Percentiles rank a stretch among this genome's conserved stretches.
Conservation (phyloP, 257 asterid genomes). For the Phtheirospermum japonicum region DNA sequence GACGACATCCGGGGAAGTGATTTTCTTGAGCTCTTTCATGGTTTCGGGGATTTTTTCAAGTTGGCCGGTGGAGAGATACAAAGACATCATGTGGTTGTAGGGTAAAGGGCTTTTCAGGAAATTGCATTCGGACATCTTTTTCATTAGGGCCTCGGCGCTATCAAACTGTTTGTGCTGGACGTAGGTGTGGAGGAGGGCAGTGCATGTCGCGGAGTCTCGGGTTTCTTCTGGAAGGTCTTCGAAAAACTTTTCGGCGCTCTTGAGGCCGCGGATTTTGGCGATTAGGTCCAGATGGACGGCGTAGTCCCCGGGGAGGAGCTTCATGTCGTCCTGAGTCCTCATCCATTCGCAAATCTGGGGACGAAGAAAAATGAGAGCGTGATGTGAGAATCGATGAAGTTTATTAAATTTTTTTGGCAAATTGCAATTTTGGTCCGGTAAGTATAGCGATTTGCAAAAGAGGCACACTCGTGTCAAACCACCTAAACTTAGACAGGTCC, state of each 20-base stretch:
- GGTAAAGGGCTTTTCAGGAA: constrained; percentile 73
- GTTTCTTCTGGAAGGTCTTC: constrained; percentile 71
- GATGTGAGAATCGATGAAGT: too few relatives aligned
- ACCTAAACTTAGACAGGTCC: too few relatives aligned
- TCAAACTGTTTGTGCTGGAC: constrained; percentile 52
- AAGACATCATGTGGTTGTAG: constrained; percentile 80
- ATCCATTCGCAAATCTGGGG: constrained; percentile 93
- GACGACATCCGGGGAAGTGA: constrained; percentile 72
- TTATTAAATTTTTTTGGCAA: too few relatives aligned
- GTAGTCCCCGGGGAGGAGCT: constrained; percentile 82
- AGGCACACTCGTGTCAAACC: too few relatives aligned
- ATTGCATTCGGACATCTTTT: constrained; percentile 75
- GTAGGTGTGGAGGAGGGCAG: constrained; percentile 89
- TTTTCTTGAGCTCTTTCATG: constrained; percentile 62
- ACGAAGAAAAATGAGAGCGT: background rate
- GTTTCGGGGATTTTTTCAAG: constrained; percentile 58
- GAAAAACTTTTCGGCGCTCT: constrained; percentile 85
- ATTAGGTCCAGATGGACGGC: constrained; percentile 91
- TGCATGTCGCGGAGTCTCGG: constrained; percentile 71
- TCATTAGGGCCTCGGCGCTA: constrained; percentile 80
- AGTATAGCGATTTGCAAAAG: too few relatives aligned
- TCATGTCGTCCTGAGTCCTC: constrained; percentile 69
- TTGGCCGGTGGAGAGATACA: constrained; percentile 63
- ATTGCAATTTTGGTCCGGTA: too few relatives aligned
- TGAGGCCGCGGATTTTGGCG: constrained; percentile 77